A percentile compares a stretch with the other conserved stretches of the same genome.
Conservation (phyloP, 495 filamentous ascomycete genomes). For the Elaphomyces granulatus region DNA sequence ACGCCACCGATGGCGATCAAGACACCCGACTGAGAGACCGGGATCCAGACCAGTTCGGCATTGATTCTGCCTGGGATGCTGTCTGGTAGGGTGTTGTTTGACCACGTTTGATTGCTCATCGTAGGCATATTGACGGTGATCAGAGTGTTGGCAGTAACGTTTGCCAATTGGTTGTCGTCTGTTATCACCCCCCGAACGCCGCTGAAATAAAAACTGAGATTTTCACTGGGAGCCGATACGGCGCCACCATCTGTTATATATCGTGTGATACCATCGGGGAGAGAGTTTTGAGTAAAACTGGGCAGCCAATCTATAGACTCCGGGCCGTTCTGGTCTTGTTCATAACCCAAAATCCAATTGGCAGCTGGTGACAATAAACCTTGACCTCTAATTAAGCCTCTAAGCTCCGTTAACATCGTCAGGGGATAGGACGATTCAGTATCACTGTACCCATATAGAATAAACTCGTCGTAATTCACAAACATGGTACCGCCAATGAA, state of each 20-base stretch:
- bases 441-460: conserved; percentile 8
- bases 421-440: conserved; percentile 18
- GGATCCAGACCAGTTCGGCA: conserved; percentile 48
- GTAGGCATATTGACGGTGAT: conserved; percentile 39
- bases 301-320: conserved; percentile 17
- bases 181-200: conserved; percentile 36
- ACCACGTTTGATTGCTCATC: conserved; percentile 33
- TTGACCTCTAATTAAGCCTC: conserved; percentile 9
- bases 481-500: conserved; percentile 45
- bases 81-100: conserved; percentile 33
- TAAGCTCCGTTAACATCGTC: conserved; percentile 27
- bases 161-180: conserved; percentile 13
- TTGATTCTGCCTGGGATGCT: conserved; percentile 34
- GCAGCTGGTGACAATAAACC: conserved; percentile 15
- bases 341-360: conserved; percentile 29
- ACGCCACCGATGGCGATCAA: conserved; percentile 47
- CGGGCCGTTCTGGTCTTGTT: conserved; percentile 20
- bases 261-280: conserved; percentile 33
- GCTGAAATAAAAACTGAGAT: conserved; percentile 48
- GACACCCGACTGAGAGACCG: conserved; percentile 40
- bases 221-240: conserved; percentile 46
- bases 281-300: conserved; percentile 18
- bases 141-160: conserved; percentile 29
- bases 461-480: conserved; percentile 42
- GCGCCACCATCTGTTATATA: conserved; percentile 43